phyloP scores from a whole-genome alignment of 1,284 basidiomycete genomes.

The Cryptococcus floricola region DNA sequence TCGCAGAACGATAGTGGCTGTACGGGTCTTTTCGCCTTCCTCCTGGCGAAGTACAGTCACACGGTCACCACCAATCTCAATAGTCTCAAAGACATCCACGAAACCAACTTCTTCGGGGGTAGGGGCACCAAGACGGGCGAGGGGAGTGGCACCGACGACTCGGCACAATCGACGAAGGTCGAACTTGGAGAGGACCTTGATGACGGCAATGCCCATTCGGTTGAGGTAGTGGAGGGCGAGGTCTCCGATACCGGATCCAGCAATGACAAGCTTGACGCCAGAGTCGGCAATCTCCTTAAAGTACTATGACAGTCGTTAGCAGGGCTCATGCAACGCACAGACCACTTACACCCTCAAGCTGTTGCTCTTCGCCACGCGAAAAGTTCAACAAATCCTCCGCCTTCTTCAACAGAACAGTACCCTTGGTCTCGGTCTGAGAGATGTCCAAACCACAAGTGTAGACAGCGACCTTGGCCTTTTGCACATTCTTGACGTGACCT shows the following conservation, averaged over 20 bases:
- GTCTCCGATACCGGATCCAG: constrained; percentile 88
- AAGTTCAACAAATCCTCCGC: constrained; percentile 97
- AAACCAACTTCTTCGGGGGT: constrained; percentile 94
- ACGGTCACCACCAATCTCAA: constrained; percentile 95
- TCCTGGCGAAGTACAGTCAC: constrained; percentile 92
- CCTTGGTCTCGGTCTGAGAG: constrained; percentile 97
- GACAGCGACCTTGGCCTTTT: constrained; percentile 83
- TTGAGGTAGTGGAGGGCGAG: constrained; percentile 97
- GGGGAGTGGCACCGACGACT: constrained; percentile 91
- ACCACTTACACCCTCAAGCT: constrained; percentile 74
- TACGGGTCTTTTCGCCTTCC: constrained; percentile 71
- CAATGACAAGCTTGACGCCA: constrained; percentile 89
- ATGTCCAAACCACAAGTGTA: constrained; percentile 91
- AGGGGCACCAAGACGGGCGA: constrained; percentile 92
- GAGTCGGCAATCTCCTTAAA: constrained; percentile 96
- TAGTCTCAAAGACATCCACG: constrained; percentile 90
- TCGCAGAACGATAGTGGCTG: constrained; percentile 91
- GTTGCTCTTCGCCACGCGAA: constrained; percentile 90
- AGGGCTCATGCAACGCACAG: background rate
- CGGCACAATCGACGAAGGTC: constrained; percentile 90
- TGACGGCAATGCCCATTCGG: constrained; percentile 85
- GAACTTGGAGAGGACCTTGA: constrained; percentile 98
- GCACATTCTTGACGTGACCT: constrained; percentile 77
- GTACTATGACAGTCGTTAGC: constrained; percentile 58
- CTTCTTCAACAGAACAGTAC: constrained; percentile 93